These are phyloP conservation scores for Schoenoplectus tabernaemontani DNA, from an alignment of 202 grass and related monocot genomes.

Conservation along the genomic window DNA sequence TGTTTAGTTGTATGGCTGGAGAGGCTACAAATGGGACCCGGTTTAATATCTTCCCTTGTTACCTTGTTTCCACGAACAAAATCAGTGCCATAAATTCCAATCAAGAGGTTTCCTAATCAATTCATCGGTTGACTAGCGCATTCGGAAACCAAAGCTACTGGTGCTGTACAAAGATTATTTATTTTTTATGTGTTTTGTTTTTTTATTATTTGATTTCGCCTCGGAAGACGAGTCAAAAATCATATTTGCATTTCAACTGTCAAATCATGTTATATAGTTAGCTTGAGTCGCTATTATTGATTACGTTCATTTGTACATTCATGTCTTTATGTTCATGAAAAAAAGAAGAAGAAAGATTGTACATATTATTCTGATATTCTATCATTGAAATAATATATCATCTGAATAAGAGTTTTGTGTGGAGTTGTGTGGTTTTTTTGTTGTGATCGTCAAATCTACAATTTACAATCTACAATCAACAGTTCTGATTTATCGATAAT, in stretches of 20 bases:
- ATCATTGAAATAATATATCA: too few relatives aligned
- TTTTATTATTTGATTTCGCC: too few relatives aligned
- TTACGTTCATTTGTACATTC: not conserved
- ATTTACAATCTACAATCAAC: too few relatives aligned
- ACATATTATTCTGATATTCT: too few relatives aligned
- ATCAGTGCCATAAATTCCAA: not conserved
- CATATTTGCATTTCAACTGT: not conserved
- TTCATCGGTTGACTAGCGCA: not conserved
- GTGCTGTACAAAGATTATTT: too few relatives aligned
- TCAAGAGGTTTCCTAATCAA: not conserved
- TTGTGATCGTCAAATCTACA: too few relatives aligned
- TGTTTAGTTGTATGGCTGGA: slow-evolving; percentile 3
- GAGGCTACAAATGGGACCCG: slow-evolving; percentile 19
- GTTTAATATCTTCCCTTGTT: not conserved
- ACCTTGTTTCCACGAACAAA: not conserved
- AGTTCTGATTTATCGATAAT: not conserved
- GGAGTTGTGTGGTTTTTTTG: too few relatives aligned
- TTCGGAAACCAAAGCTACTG: too few relatives aligned
- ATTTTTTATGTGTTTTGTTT: too few relatives aligned
- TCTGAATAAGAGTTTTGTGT: too few relatives aligned
- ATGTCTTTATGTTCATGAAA: too few relatives aligned
- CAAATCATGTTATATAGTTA: not conserved
- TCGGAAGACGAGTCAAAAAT: not conserved
- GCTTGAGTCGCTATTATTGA: not conserved
- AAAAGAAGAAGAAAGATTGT: too few relatives aligned